Base-by-base conservation (phyloP, 805 yeast genomes). In the Suhomyces emberorum region DNA sequence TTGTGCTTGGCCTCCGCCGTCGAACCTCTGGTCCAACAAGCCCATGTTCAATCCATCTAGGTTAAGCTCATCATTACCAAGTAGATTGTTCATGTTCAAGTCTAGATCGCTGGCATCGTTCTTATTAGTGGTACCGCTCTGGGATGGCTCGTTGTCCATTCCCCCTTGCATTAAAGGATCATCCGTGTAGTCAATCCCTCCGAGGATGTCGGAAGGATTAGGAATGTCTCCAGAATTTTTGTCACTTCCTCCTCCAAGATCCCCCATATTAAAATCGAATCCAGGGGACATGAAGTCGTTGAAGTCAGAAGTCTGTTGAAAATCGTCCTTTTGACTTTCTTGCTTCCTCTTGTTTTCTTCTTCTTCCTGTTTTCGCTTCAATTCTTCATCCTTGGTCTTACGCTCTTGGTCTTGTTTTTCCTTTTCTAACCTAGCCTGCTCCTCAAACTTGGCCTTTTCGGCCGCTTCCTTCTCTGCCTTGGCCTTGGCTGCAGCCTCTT, bases 1-100 rank as follows among this genome's bases (percentile, higher is more conserved):
- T 12, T 47, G 50, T 10, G 38, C 48, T 10, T 48, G 54, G 19
- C 35, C 46, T 6, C 44, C 41, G 19, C 41, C 39, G 20, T 61
- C 66, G 19, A 44, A 51, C 6, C 59, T 64, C 33, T 54, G 61
- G 32, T 63, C 69, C 23, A 66, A 47, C 35, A 68, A 45, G 37
- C 60, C 57, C 70, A 65, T 65, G 39, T 66, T 64, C 28, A 68
- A 48, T 5, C 70, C 74, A 38, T 68, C 72, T 15, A 68, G 47
- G n/a, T 65, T 47, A 57, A 61, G 64, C 42, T 62, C 68, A 38
- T 61, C 67, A 37, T 57, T 65, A 4, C 62, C 69, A 19, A 66
- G 44, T 29, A 65, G 47, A 29, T 61, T 62, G 43, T 67, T 61
- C 55, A 62, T 53, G 33, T 63, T 66, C 24, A 61, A 35, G 34